Evolutionary conservation across 345 rosid species (phyloP), one percentile per base, ranked within the genome.

Genomic region (Ailanthus altissimus): DNA sequence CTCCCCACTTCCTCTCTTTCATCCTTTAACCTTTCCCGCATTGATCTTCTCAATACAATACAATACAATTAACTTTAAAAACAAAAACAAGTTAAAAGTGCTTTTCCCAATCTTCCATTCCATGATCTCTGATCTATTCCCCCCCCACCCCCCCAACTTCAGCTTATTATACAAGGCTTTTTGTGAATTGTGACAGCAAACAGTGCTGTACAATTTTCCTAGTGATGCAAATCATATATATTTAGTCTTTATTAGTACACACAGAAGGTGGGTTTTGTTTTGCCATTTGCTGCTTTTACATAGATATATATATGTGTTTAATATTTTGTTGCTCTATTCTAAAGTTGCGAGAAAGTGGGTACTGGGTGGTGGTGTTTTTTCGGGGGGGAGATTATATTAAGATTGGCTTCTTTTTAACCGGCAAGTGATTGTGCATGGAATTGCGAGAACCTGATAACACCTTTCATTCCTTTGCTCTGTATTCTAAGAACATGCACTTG

Each of bases 401-500:
- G 26, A 77, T 28, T 85, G 81, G 83, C 83, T 76, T 78, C 83
- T 81, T 82, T 86, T 67, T 21, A 81, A 74, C 85, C 81, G 83
- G 87, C 83, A 86, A 86, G 72, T 77, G 74, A 75, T 72, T 68
- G 18, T 73, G 65, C 86, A 54, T 84, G 73, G 82, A 77, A 75
- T 69, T 42, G 75, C 84, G 80, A 73, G 67, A 9, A 36, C 5
- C 46, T 62, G 21, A 32, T 16, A 3, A 26, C 12, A 25, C 2
- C 36, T 15, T 18, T 36, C 15, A 36, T 62, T 62, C 6, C 15
- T 32, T 32, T 32, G 2, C 38, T 32, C 38, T 32, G 2, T 3
- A 32, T 32, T 32, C 38, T 32, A 32, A 32, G 1, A 32, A 32
- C 38, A 32, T 32, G n/a, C n/a, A n/a, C n/a, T 32, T 32, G 3